Conservation (phyloP, 768 basidiomycete species). For the Xerocomus brunneocitrinus region DNA sequence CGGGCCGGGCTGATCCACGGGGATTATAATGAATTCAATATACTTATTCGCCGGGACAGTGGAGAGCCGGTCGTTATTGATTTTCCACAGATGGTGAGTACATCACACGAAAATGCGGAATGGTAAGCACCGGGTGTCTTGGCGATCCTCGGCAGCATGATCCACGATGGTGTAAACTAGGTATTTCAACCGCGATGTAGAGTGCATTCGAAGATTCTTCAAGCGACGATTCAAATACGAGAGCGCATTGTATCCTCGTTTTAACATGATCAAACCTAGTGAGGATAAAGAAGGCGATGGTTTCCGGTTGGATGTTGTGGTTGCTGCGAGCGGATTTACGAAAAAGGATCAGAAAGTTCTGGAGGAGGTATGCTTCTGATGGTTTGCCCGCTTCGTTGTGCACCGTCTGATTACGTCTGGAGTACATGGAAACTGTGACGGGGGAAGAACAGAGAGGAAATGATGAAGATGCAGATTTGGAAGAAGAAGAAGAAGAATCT, state of each 20-base stretch:
- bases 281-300: conserved; percentile 39
- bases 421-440: conserved; percentile 66
- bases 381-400: conserved; percentile 17
- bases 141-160: conserved; percentile 9
- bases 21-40: conserved; percentile 99
- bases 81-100: conserved; percentile 99
- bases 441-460: conserved; percentile 27
- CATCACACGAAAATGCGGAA: conserved; percentile 94
- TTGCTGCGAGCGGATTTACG: conserved; percentile 91
- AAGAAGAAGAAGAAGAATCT: conserved; percentile 31
- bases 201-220: conserved; percentile 94
- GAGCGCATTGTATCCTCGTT: conserved; percentile 82
- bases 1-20: conserved; percentile 95
- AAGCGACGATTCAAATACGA: conserved; percentile 88
- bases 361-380: conserved; percentile 63
- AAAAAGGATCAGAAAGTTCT: conserved; percentile 75
- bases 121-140: conserved; percentile 50
- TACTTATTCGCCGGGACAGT: conserved; percentile 76
- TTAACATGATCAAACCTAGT: conserved; percentile 43
- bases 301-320: conserved; percentile 83
- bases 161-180: conserved; percentile 37
- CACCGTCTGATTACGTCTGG: conserved; percentile 19
- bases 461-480: conserved; percentile 26
- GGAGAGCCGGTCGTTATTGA: conserved; percentile 90
- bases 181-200: conserved; percentile 99